These are phyloP conservation scores for Clohesyomyces aquaticus DNA, from an alignment of 495 filamentous ascomycete genomes.

Conservation along the genomic window DNA sequence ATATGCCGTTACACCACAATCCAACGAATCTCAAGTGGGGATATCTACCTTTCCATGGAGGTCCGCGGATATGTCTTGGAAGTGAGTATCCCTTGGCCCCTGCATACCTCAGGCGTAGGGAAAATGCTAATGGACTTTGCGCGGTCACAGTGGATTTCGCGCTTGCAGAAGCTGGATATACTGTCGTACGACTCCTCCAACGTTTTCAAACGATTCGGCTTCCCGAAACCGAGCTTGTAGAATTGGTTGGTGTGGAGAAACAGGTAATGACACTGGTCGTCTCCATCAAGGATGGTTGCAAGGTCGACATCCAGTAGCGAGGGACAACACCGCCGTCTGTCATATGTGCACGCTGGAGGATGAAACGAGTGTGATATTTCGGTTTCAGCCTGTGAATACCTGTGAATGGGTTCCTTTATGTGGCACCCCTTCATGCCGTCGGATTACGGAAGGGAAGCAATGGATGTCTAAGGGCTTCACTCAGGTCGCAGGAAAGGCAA, in stretches of 20 bases:
- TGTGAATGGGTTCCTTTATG: no score
- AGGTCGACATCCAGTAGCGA: constrained; percentile 31
- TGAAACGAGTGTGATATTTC: no score
- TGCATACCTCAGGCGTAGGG: constrained; percentile 8
- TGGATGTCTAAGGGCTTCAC: no score
- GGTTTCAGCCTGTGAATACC: no score
- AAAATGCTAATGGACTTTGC: constrained; percentile 42
- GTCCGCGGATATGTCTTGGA: constrained; percentile 45
- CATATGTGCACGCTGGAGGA: no score
- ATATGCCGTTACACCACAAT: no score
- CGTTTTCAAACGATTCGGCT: constrained; percentile 43
- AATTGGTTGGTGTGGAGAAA: constrained; percentile 40
- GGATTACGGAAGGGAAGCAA: no score
- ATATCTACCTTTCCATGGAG: no score
- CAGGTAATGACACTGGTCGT: constrained; percentile 45
- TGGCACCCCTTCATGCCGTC: no score
- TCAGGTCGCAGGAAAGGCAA: no score
- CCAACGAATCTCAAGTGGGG: no score
- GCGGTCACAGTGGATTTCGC: constrained; percentile 49
- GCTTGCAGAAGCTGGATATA: constrained; percentile 49
- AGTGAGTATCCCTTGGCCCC: constrained; percentile 14
- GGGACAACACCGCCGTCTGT: no score
- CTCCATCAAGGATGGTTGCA: constrained; percentile 45
- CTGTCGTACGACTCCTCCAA: constrained; percentile 48
- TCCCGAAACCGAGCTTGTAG: constrained; percentile 20